Evolutionary conservation across 768 basidiomycete genomes (phyloP).

Genomic region (Coprinopsis strossmayeri): DNA sequence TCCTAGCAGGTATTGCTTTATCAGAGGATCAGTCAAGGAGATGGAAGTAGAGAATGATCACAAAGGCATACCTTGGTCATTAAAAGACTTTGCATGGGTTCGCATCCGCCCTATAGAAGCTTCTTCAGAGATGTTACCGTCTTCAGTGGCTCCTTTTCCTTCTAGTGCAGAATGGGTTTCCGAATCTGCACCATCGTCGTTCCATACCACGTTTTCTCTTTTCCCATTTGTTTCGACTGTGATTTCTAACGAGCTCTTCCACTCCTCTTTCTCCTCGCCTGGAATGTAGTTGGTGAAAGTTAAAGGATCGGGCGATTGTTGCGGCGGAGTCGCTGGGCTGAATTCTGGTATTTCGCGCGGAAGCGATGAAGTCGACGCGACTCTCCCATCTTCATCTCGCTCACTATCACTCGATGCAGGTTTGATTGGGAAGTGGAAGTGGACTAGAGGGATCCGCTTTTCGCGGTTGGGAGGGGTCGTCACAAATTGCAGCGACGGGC

Average conservation of each 20-base stretch:
- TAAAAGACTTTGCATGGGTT: background rate
- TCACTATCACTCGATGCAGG: background rate
- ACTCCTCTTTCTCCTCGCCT: background rate
- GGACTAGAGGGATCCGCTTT: background rate
- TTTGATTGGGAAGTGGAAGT: constrained; percentile 5
- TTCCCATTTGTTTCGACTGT: background rate
- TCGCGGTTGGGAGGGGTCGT: background rate
- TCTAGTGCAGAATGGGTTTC: background rate
- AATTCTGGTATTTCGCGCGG: too few species aligned
- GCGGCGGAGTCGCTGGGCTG: background rate
- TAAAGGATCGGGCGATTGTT: background rate
- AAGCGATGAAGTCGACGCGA: too few species aligned
- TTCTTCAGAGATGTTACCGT: background rate
- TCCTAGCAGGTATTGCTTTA: constrained; percentile 10
- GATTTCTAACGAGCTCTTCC: background rate
- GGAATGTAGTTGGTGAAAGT: background rate
- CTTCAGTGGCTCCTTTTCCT: too few species aligned
- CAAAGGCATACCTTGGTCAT: constrained; percentile 3
- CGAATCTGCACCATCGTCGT: background rate
- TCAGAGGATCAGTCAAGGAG: background rate
- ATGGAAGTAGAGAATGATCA: background rate
- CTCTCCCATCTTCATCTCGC: background rate
- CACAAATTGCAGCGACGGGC: too few species aligned
- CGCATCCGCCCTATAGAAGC: background rate
- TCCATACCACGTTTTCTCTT: background rate